Evolutionary conservation across 768 basidiomycete species (phyloP), one percentile per base, ranked within the genome.

Genomic region (Mycena olivaceomarginata): DNA sequence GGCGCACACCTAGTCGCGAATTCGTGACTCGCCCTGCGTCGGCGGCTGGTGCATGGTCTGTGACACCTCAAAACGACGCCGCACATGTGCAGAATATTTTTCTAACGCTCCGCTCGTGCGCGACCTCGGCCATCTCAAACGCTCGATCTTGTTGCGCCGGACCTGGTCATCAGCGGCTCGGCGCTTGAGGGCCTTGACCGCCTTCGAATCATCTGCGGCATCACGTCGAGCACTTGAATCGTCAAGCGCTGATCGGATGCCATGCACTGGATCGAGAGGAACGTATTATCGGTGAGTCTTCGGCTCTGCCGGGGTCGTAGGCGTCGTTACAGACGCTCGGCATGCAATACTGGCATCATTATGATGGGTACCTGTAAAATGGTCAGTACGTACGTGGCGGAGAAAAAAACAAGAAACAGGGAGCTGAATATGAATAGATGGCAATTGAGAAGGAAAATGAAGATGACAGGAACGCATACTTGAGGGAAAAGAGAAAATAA

Each of bases 201-300:
- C 25, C 25, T 25, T 25, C 25, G 25, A 25, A 25, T 25, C 25
- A 25, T 25, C 25, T 25, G 25, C 25, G 25, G 25, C 25, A 25
- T 25, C 25, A 25, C 25, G 25, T 25, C 25, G 25, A 60, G 62
- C 18, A 13, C 62, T 41, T 63, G 62, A 39, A 60, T 86, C 87
- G 70, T 25, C 25, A 25, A 25, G 25, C 25, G 25, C 25, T 25
- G 25, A 25, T 25, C 25, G 25, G 25, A 25, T 2, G 25, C 25
- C 25, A 25, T 25, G 25, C 25, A 25, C 25, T 2, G 25, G 25
- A 25, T 25, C 25, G 25, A 25, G 25, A 25, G 25, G 25, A 25
- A 86, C 85, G 13, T 63, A 25, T 25, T 25, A 25, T 25, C 25
- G 25, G 25, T 25, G 25, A 25, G 25, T 25, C 25, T 25, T 25